These are phyloP conservation scores for Alternaria brassicae DNA, from an alignment of 2,329 filamentous ascomycete genomes.

Conservation along the genomic window DNA sequence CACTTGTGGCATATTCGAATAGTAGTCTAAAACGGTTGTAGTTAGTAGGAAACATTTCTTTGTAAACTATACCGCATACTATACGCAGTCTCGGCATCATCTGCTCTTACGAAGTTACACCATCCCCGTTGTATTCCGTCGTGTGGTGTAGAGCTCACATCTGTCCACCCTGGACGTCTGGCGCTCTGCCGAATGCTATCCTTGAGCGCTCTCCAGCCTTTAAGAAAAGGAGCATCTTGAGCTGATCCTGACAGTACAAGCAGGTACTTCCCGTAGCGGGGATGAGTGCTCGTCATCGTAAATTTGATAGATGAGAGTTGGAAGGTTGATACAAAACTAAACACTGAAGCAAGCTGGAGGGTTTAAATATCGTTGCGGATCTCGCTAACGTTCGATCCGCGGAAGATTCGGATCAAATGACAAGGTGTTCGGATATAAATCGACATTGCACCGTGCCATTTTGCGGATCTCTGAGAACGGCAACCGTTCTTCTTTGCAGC, in stretches of 20 bases:
- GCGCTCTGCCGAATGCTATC: background rate
- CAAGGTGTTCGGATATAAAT: background rate
- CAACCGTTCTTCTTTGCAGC: background rate
- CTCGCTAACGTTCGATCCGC: background rate
- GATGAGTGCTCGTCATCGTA: background rate
- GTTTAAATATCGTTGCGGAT: background rate
- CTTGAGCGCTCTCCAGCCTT: constrained; percentile 1
- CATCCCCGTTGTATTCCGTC: background rate
- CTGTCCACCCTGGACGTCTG: background rate
- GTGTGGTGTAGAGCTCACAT: background rate
- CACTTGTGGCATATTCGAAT: background rate
- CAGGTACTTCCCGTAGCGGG: background rate
- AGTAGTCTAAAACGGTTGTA: background rate
- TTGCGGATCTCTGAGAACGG: background rate
- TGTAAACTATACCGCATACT: background rate
- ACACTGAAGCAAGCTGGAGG: background rate
- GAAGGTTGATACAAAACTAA: background rate
- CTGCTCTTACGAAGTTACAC: background rate
- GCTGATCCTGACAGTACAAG: constrained; percentile 2
- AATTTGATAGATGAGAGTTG: background rate
- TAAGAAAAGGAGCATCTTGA: background rate
- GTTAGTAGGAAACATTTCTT: background rate
- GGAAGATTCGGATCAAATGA: constrained; percentile 1
- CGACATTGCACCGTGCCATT: background rate
- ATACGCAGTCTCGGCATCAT: background rate